Evolutionary conservation across 441 rosid species (phyloP).

Genomic region (Aleurites moluccanus): DNA sequence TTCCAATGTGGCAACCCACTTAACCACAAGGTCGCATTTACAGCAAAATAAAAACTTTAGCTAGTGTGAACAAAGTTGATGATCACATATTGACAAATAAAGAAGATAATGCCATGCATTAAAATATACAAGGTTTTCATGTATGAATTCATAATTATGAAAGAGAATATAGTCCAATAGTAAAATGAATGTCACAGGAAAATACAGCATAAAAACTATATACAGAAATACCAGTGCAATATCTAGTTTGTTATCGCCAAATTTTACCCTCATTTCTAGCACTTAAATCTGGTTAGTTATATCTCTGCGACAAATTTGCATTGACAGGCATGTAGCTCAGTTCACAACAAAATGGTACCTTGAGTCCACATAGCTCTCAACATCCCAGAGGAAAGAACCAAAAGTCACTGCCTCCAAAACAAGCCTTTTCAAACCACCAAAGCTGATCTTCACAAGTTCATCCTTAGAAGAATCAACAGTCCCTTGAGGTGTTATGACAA

Average conservation of each 20-base stretch:
- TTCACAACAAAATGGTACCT: slow-evolving; percentile 80
- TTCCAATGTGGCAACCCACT: too few relatives aligned
- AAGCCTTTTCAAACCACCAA: slow-evolving; percentile 81
- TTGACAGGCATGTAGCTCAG: slow-evolving; percentile 26
- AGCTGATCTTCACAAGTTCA: slow-evolving; percentile 73
- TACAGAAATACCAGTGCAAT: slow-evolving; percentile 23
- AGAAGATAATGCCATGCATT: too few relatives aligned
- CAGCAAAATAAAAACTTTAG: too few relatives aligned
- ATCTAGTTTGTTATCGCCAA: neutral
- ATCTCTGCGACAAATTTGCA: neutral
- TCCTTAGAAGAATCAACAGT: slow-evolving; percentile 77
- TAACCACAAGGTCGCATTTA: too few relatives aligned
- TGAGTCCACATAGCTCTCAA: slow-evolving; percentile 83
- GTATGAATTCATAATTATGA: neutral
- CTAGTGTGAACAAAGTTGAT: too few relatives aligned
- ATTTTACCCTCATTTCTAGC: slow-evolving; percentile 19
- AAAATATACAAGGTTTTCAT: neutral
- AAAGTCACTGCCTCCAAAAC: slow-evolving; percentile 93
- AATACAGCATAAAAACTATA: slow-evolving; percentile 15
- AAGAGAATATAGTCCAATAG: neutral
- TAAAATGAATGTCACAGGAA: slow-evolving; percentile 4
- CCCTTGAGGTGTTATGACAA: slow-evolving; percentile 65
- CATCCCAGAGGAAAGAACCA: slow-evolving; percentile 96
- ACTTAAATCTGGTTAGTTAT: slow-evolving; percentile 21
- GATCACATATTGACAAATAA: too few relatives aligned